Conservation (phyloP, 805 yeast genomes). For the Candida nitratophila region DNA sequence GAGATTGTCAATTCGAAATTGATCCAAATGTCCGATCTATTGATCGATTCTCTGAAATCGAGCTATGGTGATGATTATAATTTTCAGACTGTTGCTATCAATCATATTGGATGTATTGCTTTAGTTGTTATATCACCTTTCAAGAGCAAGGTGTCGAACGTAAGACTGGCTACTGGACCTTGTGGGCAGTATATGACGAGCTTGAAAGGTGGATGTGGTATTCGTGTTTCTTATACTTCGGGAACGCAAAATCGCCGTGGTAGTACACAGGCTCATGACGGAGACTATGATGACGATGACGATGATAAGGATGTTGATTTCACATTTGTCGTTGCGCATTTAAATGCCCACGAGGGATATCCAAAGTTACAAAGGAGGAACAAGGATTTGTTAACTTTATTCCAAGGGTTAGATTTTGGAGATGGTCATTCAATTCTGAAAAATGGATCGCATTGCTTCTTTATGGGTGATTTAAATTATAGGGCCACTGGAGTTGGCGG, state of each 20-base stretch:
- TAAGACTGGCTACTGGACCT: slow-evolving; percentile 29
- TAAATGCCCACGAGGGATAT: slow-evolving; percentile 73
- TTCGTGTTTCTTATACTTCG: slow-evolving; percentile 36
- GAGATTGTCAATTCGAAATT: slow-evolving; percentile 30
- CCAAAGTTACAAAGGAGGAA: slow-evolving; percentile 42
- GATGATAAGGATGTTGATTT: slow-evolving; percentile 23
- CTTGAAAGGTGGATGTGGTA: slow-evolving; percentile 68
- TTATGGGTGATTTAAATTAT: slow-evolving; percentile 85
- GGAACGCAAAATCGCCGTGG: not conserved
- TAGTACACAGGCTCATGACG: too few species aligned
- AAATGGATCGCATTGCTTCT: slow-evolving; percentile 51
- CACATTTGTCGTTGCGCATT: slow-evolving; percentile 65
- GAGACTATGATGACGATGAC: not conserved
- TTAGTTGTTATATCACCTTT: slow-evolving; percentile 41
- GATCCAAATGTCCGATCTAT: slow-evolving; percentile 25
- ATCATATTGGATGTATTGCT: slow-evolving; percentile 54
- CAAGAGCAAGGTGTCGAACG: slow-evolving; percentile 18
- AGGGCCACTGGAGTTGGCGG: slow-evolving; percentile 34
- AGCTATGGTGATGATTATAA: slow-evolving; percentile 26
- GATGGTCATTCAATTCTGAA: slow-evolving; percentile 49
- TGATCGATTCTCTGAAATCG: slow-evolving; percentile 28
- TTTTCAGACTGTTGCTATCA: slow-evolving; percentile 35
- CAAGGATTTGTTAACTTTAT: slow-evolving; percentile 39
- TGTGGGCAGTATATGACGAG: slow-evolving; percentile 57
- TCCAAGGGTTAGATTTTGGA: slow-evolving; percentile 49